phyloP scores from a whole-genome alignment of 2,329 filamentous ascomycete species.

The Rhinocladiella mackenziei region DNA sequence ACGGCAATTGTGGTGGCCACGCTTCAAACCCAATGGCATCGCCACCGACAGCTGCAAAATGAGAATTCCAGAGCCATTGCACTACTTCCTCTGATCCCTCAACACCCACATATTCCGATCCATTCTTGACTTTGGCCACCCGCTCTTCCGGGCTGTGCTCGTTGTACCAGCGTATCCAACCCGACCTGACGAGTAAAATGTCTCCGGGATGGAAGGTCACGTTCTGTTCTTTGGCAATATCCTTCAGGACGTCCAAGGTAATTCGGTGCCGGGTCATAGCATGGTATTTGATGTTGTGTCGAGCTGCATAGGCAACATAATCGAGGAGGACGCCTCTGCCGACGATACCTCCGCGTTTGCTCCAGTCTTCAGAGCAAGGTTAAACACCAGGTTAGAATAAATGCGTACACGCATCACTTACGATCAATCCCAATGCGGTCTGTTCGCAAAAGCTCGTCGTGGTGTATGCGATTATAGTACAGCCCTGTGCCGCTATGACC shows the following conservation, averaged over 20 bases:
- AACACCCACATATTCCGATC: slow-evolving; percentile 42
- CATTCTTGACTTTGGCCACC: slow-evolving; percentile 33
- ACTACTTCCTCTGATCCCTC: slow-evolving; percentile 47
- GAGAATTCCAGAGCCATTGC: slow-evolving; percentile 57
- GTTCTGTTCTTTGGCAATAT: slow-evolving; percentile 44
- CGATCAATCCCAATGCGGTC: slow-evolving; percentile 9
- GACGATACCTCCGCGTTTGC: slow-evolving; percentile 38
- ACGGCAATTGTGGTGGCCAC: slow-evolving; percentile 37
- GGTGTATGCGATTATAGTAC: slow-evolving; percentile 14
- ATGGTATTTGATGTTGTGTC: slow-evolving; percentile 35
- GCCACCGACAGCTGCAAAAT: slow-evolving; percentile 54
- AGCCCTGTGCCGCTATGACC: slow-evolving; percentile 7
- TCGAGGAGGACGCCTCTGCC: slow-evolving; percentile 47
- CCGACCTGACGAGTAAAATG: slow-evolving; percentile 55
- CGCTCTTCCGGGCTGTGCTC: slow-evolving; percentile 44
- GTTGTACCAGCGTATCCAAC: slow-evolving; percentile 51
- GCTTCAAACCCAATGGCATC: slow-evolving; percentile 54
- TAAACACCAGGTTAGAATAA: background rate
- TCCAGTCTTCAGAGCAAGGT: slow-evolving; percentile 33
- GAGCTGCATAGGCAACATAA: slow-evolving; percentile 41
- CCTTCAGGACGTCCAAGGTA: slow-evolving; percentile 41
- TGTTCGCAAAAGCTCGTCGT: slow-evolving; percentile 10
- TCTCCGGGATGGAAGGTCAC: slow-evolving; percentile 49
- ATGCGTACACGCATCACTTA: slow-evolving; percentile 15
- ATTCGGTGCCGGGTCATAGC: slow-evolving; percentile 43